Evolutionary conservation across 306 rosid species (phyloP).

Genomic region (Senna tora): DNA sequence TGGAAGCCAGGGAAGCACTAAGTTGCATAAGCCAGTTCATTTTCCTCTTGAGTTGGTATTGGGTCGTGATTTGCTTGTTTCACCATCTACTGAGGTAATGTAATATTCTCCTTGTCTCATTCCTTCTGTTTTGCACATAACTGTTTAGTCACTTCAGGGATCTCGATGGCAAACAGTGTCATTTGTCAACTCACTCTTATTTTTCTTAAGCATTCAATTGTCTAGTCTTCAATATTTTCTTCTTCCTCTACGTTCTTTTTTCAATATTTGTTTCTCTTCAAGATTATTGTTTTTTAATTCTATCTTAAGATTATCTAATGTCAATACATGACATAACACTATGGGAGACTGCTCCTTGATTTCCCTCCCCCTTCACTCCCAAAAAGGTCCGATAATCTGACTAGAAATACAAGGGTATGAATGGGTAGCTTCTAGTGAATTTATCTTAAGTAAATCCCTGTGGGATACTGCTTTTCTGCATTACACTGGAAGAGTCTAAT

Average conservation of each 20-base stretch:
- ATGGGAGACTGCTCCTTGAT: background rate
- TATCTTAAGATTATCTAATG: background rate
- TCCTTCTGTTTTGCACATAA: conserved; percentile 15
- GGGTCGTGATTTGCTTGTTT: conserved; percentile 77
- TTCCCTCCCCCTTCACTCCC: background rate
- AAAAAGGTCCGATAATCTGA: background rate
- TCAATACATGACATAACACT: background rate
- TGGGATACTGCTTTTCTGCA: background rate
- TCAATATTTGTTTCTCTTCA: conserved; percentile 20
- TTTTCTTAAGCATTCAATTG: background rate
- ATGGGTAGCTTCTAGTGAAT: background rate
- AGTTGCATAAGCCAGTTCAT: conserved; percentile 80
- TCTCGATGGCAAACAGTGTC: conserved; percentile 9
- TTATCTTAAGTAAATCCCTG: background rate
- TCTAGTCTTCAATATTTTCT: background rate
- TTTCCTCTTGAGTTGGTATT: conserved; percentile 81
- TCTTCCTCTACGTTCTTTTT: background rate
- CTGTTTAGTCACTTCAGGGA: background rate
- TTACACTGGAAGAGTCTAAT: background rate
- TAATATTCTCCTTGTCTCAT: conserved; percentile 2
- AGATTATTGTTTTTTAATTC: conserved; percentile 9
- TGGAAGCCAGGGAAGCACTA: conserved; percentile 98
- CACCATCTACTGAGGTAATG: conserved; percentile 68
- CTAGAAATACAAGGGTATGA: background rate
- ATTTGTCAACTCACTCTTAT: conserved; percentile 12